Evolutionary conservation across 2,329 filamentous ascomycete genomes (phyloP), one percentile per base, ranked within the genome.

Genomic region (Colletotrichum agaves): DNA sequence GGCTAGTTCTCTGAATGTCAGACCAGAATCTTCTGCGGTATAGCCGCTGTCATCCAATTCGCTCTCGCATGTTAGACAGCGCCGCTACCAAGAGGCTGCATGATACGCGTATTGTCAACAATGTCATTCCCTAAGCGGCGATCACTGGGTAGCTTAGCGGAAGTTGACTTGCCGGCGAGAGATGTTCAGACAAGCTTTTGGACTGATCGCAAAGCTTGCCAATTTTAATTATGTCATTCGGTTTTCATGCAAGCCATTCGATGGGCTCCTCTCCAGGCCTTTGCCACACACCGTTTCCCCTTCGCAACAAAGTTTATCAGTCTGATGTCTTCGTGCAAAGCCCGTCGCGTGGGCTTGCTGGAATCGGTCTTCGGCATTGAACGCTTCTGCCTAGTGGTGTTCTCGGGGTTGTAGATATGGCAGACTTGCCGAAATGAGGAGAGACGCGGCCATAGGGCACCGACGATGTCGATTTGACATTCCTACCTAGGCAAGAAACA

Each of bases 171-270:
- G 6, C 50, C n/a, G 17, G 11, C 4, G 31, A 27, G 31, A 13
- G 33, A 15, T 35, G 17, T 56, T 17, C 31, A 2, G 27, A 46
- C 37, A 47, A 56, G 31, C 39, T 39, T 62, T 5, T 56, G 2
- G 27, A 44, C 41, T 23, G 23, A 35, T 17, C 6, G 6, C 19
- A 15, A 13, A 7, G 17, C 43, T 21, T n/a, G 21, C 46, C 3
- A 12, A 49, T 13, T 21, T 4, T 7, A 23, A 5, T 4, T 46
- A 21, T 46, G 43, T 19, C 12, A 27, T 19, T 15, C 10, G 23
- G 37, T 44, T 15, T 5, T 43, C 53, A 57, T 57, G 33, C 21
- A 41, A 23, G 39, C 19, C 35, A 57, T 57, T 57, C n/a, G n/a
- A n/a, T n/a, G n/a, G 37, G 53, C 53, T 39, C 5, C 19, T 27